Evolutionary conservation across 768 basidiomycete genomes (phyloP), one percentile per base, ranked within the genome.

Genomic region (Tricholoma bakamatsutake): DNA sequence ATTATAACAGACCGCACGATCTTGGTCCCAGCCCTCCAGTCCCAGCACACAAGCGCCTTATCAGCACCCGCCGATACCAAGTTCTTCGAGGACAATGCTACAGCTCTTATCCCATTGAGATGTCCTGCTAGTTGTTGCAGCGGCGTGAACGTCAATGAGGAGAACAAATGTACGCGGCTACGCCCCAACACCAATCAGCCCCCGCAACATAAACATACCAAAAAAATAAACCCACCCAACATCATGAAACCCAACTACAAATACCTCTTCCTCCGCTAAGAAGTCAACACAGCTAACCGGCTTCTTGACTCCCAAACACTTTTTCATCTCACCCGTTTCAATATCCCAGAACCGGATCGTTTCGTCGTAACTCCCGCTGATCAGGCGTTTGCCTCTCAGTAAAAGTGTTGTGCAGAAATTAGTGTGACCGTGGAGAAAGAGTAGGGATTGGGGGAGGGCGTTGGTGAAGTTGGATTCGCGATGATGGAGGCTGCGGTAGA

Each of bases 291-390:
- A 93, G 58, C 90, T 90, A 33, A 95, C 90, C 1, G 92, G 88
- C 62, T 93, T 94, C 74, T 93, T 93, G 10, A 92, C 90, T 54
- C 81, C 78, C 43, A 93, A 65, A 61, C 88, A 90, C 63, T 87
- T 89, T 70, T 86, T 85, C 71, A 76, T 74, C 64, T 77, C 77
- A 12, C 79, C 79, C 0, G 74, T 79, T 50, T 79, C 76, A 10
- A 96, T 79, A 66, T 94, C 89, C 93, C 93, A 96, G 70, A 96
- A 90, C 11, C 93, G 79, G 57, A 96, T 94, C 0, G 89, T 92
- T 68, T 93, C 93, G 54, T 95, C 93, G 64, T 94, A 93, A 27
- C 87, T 90, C 13, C 93, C 93, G 60, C 88, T 92, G 60, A 96
- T 91, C 40, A 96, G 74, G 8, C 87, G 76, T 62, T 92, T 87